Conservation (phyloP, 768 basidiomycete species). For the Lentinula sp. region DNA sequence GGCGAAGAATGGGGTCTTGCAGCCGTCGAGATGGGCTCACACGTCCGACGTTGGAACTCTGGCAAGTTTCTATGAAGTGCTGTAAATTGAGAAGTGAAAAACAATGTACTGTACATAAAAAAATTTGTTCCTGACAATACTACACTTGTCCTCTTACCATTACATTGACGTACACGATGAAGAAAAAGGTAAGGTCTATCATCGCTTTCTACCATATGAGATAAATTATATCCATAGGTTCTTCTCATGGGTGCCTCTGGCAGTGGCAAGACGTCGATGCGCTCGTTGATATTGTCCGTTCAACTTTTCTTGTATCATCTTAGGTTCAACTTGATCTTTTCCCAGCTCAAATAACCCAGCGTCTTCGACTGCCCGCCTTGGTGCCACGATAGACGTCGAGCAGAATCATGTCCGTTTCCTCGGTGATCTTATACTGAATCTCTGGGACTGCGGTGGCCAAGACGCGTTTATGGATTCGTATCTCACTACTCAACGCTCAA, state of each 20-base stretch:
- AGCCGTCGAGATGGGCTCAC: slow-evolving; percentile 87
- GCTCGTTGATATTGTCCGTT: slow-evolving; percentile 95
- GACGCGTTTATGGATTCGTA: slow-evolving; percentile 98
- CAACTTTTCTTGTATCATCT: slow-evolving; percentile 6
- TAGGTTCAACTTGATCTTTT: slow-evolving; percentile 9
- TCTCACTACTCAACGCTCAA: slow-evolving; percentile 85
- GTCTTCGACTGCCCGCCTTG: slow-evolving; percentile 82
- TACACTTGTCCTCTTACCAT: background rate
- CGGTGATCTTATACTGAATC: slow-evolving; percentile 90
- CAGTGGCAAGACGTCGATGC: slow-evolving; percentile 96
- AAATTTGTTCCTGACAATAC: background rate
- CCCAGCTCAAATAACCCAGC: slow-evolving; percentile 92
- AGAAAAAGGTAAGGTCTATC: slow-evolving; percentile 48
- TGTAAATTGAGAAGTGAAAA: background rate
- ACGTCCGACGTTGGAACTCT: slow-evolving; percentile 58
- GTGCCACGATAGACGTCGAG: slow-evolving; percentile 97
- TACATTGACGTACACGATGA: slow-evolving; percentile 29
- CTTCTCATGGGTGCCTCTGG: slow-evolving; percentile 97
- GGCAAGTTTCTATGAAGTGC: slow-evolving; percentile 45
- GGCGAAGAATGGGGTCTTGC: slow-evolving; percentile 97
- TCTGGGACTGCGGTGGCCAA: slow-evolving; percentile 99
- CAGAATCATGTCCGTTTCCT: slow-evolving; percentile 97
- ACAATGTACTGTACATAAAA: background rate
- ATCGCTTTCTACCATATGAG: slow-evolving; percentile 5
- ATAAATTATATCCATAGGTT: slow-evolving; percentile 45